A percentile compares a stretch with the other conserved stretches of the same genome.
Conservation (phyloP, 2,329 filamentous ascomycete species). For the Pseudopyricularia cyperi region DNA sequence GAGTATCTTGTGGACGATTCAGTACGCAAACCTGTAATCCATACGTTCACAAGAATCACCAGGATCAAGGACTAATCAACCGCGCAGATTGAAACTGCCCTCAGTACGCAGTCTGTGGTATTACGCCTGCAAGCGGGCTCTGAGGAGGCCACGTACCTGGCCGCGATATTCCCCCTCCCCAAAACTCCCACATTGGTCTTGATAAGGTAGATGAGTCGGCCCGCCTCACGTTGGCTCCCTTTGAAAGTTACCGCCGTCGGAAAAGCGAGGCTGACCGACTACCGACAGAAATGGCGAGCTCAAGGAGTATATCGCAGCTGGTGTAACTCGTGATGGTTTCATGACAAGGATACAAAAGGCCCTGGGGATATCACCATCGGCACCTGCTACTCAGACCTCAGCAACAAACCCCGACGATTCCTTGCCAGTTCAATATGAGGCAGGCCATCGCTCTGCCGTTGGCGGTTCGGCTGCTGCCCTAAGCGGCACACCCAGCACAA, state of each 20-base stretch:
- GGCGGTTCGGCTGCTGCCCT: background rate
- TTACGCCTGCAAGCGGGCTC: constrained; percentile 61
- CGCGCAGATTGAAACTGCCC: background rate
- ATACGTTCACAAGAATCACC: no score
- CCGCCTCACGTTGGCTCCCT: no score
- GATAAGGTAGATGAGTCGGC: constrained; percentile 47
- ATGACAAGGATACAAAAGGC: constrained; percentile 31
- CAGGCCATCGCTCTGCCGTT: constrained; percentile 1
- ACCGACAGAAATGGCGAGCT: constrained; percentile 53
- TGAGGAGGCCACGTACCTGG: constrained; percentile 68
- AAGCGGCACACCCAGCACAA: background rate
- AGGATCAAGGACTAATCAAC: background rate
- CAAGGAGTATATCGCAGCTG: constrained; percentile 60
- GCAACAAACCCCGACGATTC: background rate
- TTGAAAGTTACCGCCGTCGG: no score
- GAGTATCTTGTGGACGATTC: constrained; percentile 48
- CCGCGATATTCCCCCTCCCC: constrained; percentile 70
- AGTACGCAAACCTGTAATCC: constrained; percentile 26
- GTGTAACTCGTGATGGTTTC: constrained; percentile 54
- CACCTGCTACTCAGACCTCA: background rate
- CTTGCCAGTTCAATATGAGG: background rate
- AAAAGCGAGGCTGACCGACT: background rate
- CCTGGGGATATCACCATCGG: background rate
- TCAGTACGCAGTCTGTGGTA: constrained; percentile 45
- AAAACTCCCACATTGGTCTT: constrained; percentile 68